Evolutionary conservation across 2,329 filamentous ascomycete genomes (phyloP).

Genomic region (Dactylellina haptotyla): DNA sequence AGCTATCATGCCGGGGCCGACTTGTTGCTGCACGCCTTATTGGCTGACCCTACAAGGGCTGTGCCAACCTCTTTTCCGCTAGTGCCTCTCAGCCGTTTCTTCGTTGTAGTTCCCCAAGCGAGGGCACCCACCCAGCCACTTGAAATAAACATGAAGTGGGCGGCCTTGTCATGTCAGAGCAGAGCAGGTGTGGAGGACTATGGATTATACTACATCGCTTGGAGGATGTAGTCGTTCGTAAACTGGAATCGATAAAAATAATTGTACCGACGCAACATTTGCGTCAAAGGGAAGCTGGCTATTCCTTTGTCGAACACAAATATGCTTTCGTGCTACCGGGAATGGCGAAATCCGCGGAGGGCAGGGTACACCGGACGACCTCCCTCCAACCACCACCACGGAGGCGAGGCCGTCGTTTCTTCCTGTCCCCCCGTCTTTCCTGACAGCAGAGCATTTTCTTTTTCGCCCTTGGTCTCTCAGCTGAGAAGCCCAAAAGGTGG

Average conservation of each 20-base stretch:
- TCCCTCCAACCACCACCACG: slow-evolving; percentile 18
- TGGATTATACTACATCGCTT: slow-evolving; percentile 22
- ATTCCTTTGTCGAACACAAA: slow-evolving; percentile 51
- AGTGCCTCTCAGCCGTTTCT: slow-evolving; percentile 50
- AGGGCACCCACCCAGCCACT: slow-evolving; percentile 51
- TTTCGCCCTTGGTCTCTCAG: slow-evolving; percentile 18
- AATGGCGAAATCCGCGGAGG: slow-evolving; percentile 44
- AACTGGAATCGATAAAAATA: slow-evolving; percentile 40
- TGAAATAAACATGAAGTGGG: slow-evolving; percentile 39
- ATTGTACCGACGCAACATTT: slow-evolving; percentile 4
- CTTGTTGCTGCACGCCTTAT: slow-evolving; percentile 47
- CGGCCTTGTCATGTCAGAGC: slow-evolving; percentile 20
- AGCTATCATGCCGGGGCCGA: slow-evolving; percentile 35
- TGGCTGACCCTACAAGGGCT: slow-evolving; percentile 47
- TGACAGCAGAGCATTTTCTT: slow-evolving; percentile 8
- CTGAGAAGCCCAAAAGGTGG: slow-evolving; percentile 35
- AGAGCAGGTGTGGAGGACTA: no score
- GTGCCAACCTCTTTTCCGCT: slow-evolving; percentile 49
- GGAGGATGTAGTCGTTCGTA: slow-evolving; percentile 6
- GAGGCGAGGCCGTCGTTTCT: slow-evolving; percentile 31
- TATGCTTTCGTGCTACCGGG: slow-evolving; percentile 46
- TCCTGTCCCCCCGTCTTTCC: not conserved
- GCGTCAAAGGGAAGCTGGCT: slow-evolving; percentile 23
- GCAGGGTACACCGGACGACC: slow-evolving; percentile 14
- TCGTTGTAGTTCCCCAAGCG: slow-evolving; percentile 39